Evolutionary conservation across 352 stramenopile species (phyloP), one percentile per base, ranked within the genome.

Genomic region (Elongisporangium anandrum): DNA sequence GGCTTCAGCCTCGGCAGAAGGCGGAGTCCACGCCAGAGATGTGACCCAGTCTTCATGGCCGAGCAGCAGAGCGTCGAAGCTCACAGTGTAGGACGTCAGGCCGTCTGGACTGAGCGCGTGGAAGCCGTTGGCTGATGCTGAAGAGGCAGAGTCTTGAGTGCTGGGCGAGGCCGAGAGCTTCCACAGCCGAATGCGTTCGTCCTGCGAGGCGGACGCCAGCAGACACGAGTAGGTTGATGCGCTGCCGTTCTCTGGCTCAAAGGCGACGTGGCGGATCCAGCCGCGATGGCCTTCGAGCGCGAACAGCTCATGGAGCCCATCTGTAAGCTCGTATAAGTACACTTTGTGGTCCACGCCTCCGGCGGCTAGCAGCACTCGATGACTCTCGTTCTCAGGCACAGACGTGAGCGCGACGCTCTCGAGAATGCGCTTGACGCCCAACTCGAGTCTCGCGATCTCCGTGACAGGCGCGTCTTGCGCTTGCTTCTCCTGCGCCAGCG

Each of bases 1-100:
- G 17, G 61, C 22, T 10, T 6, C 5, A 5, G n/a, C 29, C 24
- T 22, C 29, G 13, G n/a, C 26, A 1, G 63, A 59, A 9, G 81
- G 38, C 3, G 59, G 34, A 45, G 65, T 73, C 84, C 84, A 93
- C 21, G 72, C 65, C 21, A 93, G 60, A 9, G 72, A 90, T 13
- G 84, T 93, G 47, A 93, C 81, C 84, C 84, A 93, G 57, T 93
- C 84, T 59, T 93, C 84, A 59, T 93, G 84, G 4, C 76, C 84
- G 1, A 88, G 45, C 17, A 93, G 69, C 20, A 93, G 59, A 21
- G 84, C 68, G 24, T 93, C 79, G 52, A 90, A 92, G 41, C 70
- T 81, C 17, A 87, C 67, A 3, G 60, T 81, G 50, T 87, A 88
- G 15, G 29, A 26, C 23, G 26, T 13, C 22, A 19, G 20, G 13